These are phyloP conservation scores for Termitomyces sp. DNA, from an alignment of 768 basidiomycete genomes.

Conservation along the genomic window DNA sequence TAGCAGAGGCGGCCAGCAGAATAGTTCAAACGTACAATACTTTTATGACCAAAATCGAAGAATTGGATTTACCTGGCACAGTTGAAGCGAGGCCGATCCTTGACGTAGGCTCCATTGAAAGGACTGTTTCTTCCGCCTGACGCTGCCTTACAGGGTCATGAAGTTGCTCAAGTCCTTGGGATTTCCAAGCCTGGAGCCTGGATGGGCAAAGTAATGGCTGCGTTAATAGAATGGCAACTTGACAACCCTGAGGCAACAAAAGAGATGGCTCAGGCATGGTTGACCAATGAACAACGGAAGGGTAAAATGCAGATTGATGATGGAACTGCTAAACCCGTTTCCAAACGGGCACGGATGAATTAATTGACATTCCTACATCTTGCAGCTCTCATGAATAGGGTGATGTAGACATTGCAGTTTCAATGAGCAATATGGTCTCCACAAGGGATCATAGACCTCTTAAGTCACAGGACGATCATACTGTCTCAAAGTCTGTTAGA, in stretches of 20 bases:
- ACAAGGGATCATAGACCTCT: too few species aligned
- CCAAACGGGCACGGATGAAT: slow-evolving; percentile 36
- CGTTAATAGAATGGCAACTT: slow-evolving; percentile 82
- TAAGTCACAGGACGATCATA: too few species aligned
- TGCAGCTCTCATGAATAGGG: not conserved
- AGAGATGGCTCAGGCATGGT: slow-evolving; percentile 68
- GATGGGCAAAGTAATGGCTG: slow-evolving; percentile 58
- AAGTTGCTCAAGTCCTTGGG: slow-evolving; percentile 50
- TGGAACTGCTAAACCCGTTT: slow-evolving; percentile 23
- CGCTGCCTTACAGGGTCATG: slow-evolving; percentile 54
- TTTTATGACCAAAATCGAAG: slow-evolving; percentile 56
- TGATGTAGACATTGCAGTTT: not conserved
- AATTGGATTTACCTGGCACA: slow-evolving; percentile 51
- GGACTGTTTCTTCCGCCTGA: not conserved
- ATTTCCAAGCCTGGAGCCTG: slow-evolving; percentile 62
- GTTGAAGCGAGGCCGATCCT: slow-evolving; percentile 73
- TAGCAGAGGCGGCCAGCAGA: slow-evolving; percentile 40
- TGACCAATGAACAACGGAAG: slow-evolving; percentile 46
- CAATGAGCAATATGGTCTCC: not conserved
- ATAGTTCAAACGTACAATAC: slow-evolving; percentile 60
- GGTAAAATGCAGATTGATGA: slow-evolving; percentile 33
- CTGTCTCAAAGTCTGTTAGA: not conserved
- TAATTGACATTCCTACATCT: slow-evolving; percentile 10
- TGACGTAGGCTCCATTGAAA: slow-evolving; percentile 49
- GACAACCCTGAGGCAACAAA: slow-evolving; percentile 63